Evolutionary conservation across 208 protist genomes (phyloP), one percentile per base, ranked within the genome.

Genomic region (Acanthamoeba sp.): DNA sequence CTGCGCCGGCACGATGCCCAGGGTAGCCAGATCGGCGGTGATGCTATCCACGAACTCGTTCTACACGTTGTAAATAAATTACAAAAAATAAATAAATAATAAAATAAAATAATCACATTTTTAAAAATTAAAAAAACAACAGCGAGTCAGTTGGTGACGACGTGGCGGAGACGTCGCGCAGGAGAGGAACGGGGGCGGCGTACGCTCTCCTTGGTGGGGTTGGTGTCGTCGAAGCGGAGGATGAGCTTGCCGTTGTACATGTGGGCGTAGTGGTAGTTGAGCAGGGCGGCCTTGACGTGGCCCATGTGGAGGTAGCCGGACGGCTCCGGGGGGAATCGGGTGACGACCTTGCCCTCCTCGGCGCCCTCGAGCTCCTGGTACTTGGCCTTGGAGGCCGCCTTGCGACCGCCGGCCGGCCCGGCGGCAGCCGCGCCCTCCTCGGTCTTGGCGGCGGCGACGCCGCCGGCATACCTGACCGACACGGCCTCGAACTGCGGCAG

Each of bases 171-270:
- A 69, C 59, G 22, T 27, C 59, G 22, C 22, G 24, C 22, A 69
- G 59, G 24, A 69, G 27, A 69, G 24, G 27, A 69, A 69, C 59
- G 24, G 45, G 16, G 9, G n/a, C n/a, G n/a, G n/a, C 82, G 85
- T 94, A 96, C 97, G 89, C 98, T 99, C 95, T 99, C 99, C 95
- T 99, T 99, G 2, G 97, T 96, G 22, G 99, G 99, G 97, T 99
- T 99, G 36, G 99, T 99, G 97, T 99, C 99, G 97, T 99, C 99
- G 93, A 99, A 99, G 29, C 99, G 98, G 93, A 99, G 97, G 38
- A 99, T 94, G 96, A 99, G 97, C 95, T 99, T 99, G 64, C 99
- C 99, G 48, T 99, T 97, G 95, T 99, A 99, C 40, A 98, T 97
- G 48, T 97, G 73, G 7, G 99, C 98, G 48, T 99, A 99, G 97